These are phyloP conservation scores for Chlorella sp. DNA, from an alignment of 139 green algal species.

Conservation along the genomic window DNA sequence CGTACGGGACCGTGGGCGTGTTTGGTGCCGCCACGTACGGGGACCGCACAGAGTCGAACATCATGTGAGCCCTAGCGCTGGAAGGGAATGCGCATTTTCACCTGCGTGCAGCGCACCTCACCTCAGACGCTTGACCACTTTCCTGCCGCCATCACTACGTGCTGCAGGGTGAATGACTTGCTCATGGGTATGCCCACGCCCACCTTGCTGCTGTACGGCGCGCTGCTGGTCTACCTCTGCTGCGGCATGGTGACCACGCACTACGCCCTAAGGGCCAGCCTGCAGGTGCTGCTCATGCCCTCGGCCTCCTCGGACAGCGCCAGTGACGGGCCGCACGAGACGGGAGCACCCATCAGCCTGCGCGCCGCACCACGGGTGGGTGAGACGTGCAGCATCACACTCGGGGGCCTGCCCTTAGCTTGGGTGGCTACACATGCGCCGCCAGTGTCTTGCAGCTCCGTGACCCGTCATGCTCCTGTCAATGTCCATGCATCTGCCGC, in stretches of 20 bases:
- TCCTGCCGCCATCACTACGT: neutral
- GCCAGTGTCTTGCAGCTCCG: neutral
- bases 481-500: neutral
- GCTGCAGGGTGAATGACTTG: conserved; percentile 45
- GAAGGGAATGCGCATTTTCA: neutral
- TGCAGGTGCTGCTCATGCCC: conserved; percentile 55
- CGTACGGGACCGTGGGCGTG: conserved; percentile 39
- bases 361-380: neutral
- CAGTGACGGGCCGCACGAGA: no score
- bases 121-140: neutral
- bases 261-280: conserved; percentile 40
- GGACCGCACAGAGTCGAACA: conserved; percentile 38
- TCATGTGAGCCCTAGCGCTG: conserved; percentile 29
- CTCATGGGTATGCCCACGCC: conserved; percentile 8
- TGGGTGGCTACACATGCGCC: neutral
- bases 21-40: conserved; percentile 49
- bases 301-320: no score
- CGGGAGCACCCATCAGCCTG: neutral
- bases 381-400: neutral
- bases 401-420: neutral
- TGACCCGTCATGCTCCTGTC: neutral
- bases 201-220: conserved; percentile 38
- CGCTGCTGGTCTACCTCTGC: conserved; percentile 38
- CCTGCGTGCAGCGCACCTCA: no score
- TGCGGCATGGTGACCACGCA: conserved; percentile 55